These are phyloP conservation scores for Arthromyces matolae DNA, from an alignment of 768 basidiomycete genomes.

Conservation along the genomic window DNA sequence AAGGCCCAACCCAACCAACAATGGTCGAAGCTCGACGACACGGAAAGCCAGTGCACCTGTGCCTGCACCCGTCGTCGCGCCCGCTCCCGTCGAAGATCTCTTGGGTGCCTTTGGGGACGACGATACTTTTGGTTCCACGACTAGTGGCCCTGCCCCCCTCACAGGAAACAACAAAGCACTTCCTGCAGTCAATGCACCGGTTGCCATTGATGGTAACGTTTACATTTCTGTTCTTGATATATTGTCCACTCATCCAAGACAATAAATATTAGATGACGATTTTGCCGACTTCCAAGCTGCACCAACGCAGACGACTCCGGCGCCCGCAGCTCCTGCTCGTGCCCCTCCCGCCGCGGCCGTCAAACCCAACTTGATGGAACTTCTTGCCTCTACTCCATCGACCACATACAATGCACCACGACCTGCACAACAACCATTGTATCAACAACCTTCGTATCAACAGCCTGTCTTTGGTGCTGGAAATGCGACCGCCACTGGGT, in stretches of 20 bases:
- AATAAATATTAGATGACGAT: conserved; percentile 59
- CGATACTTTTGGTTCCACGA: conserved; percentile 42
- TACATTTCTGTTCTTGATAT: not conserved
- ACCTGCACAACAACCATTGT: too few relatives aligned
- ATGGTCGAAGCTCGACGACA: conserved; percentile 22
- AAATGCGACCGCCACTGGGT: conserved; percentile 21
- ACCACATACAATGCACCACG: conserved; percentile 25
- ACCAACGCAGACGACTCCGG: conserved; percentile 36
- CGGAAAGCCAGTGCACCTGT: conserved; percentile 36
- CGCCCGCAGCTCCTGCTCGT: conserved; percentile 38
- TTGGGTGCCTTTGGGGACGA: conserved; percentile 77
- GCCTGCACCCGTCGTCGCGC: conserved; percentile 24
- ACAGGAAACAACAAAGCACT: conserved; percentile 51
- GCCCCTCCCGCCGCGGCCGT: conserved; percentile 25
- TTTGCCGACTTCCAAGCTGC: conserved; percentile 85
- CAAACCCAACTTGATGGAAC: conserved; percentile 45
- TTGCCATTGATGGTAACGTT: conserved; percentile 38
- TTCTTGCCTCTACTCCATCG: conserved; percentile 37
- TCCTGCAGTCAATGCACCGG: conserved; percentile 39
- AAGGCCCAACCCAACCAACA: conserved; percentile 19
- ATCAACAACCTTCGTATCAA: too few relatives aligned
- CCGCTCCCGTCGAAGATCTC: conserved; percentile 54
- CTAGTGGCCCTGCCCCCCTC: conserved; percentile 26
- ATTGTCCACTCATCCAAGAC: not conserved
- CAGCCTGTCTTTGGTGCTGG: conserved; percentile 21